phyloP scores from a whole-genome alignment of 805 yeast species.

The Candida jianshihensis region DNA sequence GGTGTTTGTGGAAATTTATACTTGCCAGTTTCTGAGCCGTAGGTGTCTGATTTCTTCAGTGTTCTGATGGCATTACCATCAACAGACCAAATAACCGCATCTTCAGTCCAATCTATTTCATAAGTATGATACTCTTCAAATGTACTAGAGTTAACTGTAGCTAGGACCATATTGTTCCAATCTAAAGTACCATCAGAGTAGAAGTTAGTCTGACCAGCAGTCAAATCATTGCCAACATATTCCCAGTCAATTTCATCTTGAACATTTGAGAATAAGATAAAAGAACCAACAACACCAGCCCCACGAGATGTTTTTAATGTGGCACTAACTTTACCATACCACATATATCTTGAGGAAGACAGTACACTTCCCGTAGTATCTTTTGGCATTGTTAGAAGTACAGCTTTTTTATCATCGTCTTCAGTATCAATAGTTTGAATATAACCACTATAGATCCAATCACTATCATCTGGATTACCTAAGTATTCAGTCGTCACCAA shows the following conservation, averaged over 20 bases:
- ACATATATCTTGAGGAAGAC: constrained; percentile 65
- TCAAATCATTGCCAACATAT: constrained; percentile 70
- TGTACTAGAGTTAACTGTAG: constrained; percentile 39
- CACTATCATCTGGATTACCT: constrained; percentile 58
- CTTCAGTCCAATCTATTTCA: constrained; percentile 78
- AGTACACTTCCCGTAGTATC: constrained; percentile 68
- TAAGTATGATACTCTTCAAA: constrained; percentile 66
- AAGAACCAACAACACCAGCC: constrained; percentile 81
- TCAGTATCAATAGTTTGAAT: constrained; percentile 25
- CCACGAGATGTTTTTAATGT: constrained; percentile 66
- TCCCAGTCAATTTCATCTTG: constrained; percentile 91
- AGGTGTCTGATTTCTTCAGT: constrained; percentile 51
- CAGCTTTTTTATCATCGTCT: constrained; percentile 38
- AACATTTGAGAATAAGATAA: constrained; percentile 73
- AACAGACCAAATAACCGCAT: constrained; percentile 59
- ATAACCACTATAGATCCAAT: constrained; percentile 58
- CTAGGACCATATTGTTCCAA: constrained; percentile 50
- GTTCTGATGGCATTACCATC: constrained; percentile 68
- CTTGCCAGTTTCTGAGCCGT: constrained; percentile 49
- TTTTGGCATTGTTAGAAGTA: constrained; percentile 69
- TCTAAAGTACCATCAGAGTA: constrained; percentile 70
- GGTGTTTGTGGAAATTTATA: constrained; percentile 71
- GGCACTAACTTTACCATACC: constrained; percentile 81
- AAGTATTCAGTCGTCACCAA: constrained; percentile 24
- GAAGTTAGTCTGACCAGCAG: constrained; percentile 67